A percentile compares a stretch with the other conserved stretches of the same genome.
These are phyloP conservation scores for Lasiosphaeria hispida DNA, from an alignment of 495 filamentous ascomycete species.

Conservation along the genomic window DNA sequence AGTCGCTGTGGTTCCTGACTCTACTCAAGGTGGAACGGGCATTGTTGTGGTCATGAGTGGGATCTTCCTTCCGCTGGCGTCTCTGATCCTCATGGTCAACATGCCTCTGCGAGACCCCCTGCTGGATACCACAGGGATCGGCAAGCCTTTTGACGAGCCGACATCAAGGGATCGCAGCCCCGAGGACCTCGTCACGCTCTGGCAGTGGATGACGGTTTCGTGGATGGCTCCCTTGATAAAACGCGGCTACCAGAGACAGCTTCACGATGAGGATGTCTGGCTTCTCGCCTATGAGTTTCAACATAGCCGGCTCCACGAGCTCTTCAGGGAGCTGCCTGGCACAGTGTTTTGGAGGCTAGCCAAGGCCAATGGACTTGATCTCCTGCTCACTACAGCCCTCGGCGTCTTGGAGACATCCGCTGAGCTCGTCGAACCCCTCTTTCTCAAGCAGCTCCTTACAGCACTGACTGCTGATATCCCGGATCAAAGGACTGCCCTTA, in stretches of 20 bases:
- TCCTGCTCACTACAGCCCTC: slow-evolving; percentile 62
- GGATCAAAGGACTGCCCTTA: slow-evolving; percentile 56
- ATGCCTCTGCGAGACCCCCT: slow-evolving; percentile 71
- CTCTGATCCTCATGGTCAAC: slow-evolving; percentile 54
- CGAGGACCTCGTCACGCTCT: slow-evolving; percentile 75
- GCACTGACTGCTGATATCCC: slow-evolving; percentile 57
- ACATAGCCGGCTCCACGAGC: slow-evolving; percentile 64
- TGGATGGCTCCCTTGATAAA: slow-evolving; percentile 77
- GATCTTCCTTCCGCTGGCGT: slow-evolving; percentile 16
- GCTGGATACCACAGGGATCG: slow-evolving; percentile 60
- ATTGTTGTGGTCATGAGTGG: slow-evolving; percentile 13
- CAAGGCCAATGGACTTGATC: slow-evolving; percentile 70
- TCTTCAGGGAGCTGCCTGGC: slow-evolving; percentile 70
- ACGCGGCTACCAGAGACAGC: slow-evolving; percentile 56
- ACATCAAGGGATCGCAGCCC: slow-evolving; percentile 65
- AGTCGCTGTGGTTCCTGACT: slow-evolving; percentile 12
- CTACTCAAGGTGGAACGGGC: slow-evolving; percentile 3
- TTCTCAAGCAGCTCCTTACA: slow-evolving; percentile 68
- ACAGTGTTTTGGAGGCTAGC: slow-evolving; percentile 66
- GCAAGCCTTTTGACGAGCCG: slow-evolving; percentile 54
- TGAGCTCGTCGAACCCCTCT: slow-evolving; percentile 63
- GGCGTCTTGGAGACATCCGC: slow-evolving; percentile 60
- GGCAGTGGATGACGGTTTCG: slow-evolving; percentile 79
- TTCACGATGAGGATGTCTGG: slow-evolving; percentile 81
- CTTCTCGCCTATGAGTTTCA: slow-evolving; percentile 71